A percentile compares a stretch with the other conserved stretches of the same genome.
Evolutionary conservation across 495 filamentous ascomycete species (phyloP).

Genomic region (Aspergillus steynii): DNA sequence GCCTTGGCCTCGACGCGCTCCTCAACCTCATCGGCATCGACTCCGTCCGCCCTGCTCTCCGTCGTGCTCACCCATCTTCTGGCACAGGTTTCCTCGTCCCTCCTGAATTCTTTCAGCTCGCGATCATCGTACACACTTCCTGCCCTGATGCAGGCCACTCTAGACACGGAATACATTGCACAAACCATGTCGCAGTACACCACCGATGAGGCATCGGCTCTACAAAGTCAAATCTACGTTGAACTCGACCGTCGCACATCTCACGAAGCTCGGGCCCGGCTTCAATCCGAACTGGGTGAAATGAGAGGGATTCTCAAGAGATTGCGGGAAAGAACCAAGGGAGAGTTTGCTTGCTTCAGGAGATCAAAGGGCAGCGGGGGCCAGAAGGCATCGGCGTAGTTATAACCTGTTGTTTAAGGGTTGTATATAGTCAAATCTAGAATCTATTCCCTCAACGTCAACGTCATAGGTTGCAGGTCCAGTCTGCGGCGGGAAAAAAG

Average conservation of each 20-base stretch:
- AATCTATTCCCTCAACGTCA: background rate
- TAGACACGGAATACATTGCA: slow-evolving; percentile 95
- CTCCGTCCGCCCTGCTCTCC: slow-evolving; percentile 59
- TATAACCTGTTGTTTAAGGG: background rate
- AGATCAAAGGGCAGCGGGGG: slow-evolving; percentile 39
- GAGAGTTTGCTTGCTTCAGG: slow-evolving; percentile 81
- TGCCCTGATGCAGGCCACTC: slow-evolving; percentile 92
- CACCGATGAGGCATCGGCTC: slow-evolving; percentile 73
- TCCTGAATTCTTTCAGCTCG: slow-evolving; percentile 68
- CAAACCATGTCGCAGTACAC: slow-evolving; percentile 89
- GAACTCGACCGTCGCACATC: slow-evolving; percentile 85
- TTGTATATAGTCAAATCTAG: background rate
- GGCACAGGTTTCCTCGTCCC: slow-evolving; percentile 68
- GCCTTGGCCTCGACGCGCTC: slow-evolving; percentile 29
- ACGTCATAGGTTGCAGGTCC: background rate
- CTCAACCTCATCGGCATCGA: slow-evolving; percentile 33
- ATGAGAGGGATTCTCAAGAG: slow-evolving; percentile 84
- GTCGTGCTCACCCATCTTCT: slow-evolving; percentile 80
- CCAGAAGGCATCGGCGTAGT: slow-evolving; percentile 20
- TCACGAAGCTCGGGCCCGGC: slow-evolving; percentile 70
- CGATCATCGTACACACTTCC: slow-evolving; percentile 69
- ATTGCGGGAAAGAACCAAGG: slow-evolving; percentile 77
- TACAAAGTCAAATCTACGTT: slow-evolving; percentile 85
- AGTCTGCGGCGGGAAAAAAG: background rate
- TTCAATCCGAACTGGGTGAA: slow-evolving; percentile 84